Evolutionary conservation across 768 basidiomycete genomes (phyloP).

Genomic region (Tylopilus subfusipes): DNA sequence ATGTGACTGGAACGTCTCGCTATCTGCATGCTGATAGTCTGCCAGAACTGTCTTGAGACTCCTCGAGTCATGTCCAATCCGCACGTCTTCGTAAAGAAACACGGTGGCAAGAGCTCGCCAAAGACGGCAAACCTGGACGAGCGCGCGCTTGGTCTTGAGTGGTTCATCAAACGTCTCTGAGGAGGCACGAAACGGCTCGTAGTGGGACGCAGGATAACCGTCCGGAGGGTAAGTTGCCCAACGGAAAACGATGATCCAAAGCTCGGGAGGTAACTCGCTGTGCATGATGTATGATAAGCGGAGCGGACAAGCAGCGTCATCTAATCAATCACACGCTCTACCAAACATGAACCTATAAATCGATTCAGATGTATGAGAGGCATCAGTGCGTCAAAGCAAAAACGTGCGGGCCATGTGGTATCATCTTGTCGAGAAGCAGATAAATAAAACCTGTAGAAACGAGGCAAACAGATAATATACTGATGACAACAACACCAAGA

Average conservation of each 20-base stretch:
- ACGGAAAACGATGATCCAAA: conserved; percentile 52
- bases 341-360: not conserved
- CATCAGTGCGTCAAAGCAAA: conserved; percentile 11
- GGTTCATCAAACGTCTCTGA: conserved; percentile 28
- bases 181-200: conserved; percentile 47
- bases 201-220: conserved; percentile 30
- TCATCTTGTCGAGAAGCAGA: conserved; percentile 27
- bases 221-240: conserved; percentile 36
- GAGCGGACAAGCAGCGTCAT: not conserved
- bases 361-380: not conserved
- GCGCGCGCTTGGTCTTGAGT: conserved; percentile 35
- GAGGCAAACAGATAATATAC: conserved; percentile 30
- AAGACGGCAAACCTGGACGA: conserved; percentile 54
- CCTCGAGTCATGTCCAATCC: conserved; percentile 33
- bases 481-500: conserved; percentile 25
- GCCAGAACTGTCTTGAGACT: conserved; percentile 34
- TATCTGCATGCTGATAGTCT: conserved; percentile 2
- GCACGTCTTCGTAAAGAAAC: conserved; percentile 54
- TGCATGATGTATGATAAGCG: not conserved
- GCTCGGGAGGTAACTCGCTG: conserved; percentile 43
- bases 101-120: conserved; percentile 49
- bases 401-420: conserved; percentile 29
- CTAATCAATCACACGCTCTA: conserved; percentile 5
- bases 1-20: conserved; percentile 16
- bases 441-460: conserved; percentile 25